Evolutionary conservation across 371 early-diverging fungal genomes (phyloP).

Genomic region (Umbelopsis sp.): DNA sequence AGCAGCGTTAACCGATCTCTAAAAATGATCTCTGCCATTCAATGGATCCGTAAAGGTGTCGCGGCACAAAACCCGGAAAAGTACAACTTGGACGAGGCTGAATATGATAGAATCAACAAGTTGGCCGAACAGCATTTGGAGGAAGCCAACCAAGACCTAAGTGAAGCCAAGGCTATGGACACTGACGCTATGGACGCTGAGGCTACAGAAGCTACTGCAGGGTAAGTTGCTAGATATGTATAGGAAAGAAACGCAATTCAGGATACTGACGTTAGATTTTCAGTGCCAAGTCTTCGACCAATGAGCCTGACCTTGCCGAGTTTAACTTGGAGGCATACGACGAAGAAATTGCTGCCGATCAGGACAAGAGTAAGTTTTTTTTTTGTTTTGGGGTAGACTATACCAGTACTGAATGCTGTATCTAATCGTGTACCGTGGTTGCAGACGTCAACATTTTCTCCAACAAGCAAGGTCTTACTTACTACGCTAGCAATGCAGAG

Average conservation of each 20-base stretch:
- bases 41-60: slow-evolving; percentile 90
- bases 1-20: slow-evolving; percentile 3
- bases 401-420: neutral
- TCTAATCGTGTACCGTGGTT: neutral
- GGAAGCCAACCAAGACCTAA: slow-evolving; percentile 71
- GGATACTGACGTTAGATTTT: neutral
- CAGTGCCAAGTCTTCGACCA: slow-evolving; percentile 4
- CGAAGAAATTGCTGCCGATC: slow-evolving; percentile 50
- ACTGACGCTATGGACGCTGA: slow-evolving; percentile 43
- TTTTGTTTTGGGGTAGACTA: neutral
- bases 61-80: slow-evolving; percentile 77
- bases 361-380: slow-evolving; percentile 37
- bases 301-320: slow-evolving; percentile 59
- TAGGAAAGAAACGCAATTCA: neutral
- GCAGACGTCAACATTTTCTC: slow-evolving; percentile 60
- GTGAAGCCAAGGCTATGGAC: slow-evolving; percentile 55
- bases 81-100: slow-evolving; percentile 84
- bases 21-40: slow-evolving; percentile 76
- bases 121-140: slow-evolving; percentile 74
- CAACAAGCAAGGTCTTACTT: slow-evolving; percentile 78
- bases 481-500: slow-evolving; percentile 73
- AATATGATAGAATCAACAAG: slow-evolving; percentile 77
- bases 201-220: slow-evolving; percentile 34
- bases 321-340: slow-evolving; percentile 82
- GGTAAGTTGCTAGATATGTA: slow-evolving; percentile 21